phyloP scores from a whole-genome alignment of 352 stramenopile species.

The Lagenidium sp. region DNA sequence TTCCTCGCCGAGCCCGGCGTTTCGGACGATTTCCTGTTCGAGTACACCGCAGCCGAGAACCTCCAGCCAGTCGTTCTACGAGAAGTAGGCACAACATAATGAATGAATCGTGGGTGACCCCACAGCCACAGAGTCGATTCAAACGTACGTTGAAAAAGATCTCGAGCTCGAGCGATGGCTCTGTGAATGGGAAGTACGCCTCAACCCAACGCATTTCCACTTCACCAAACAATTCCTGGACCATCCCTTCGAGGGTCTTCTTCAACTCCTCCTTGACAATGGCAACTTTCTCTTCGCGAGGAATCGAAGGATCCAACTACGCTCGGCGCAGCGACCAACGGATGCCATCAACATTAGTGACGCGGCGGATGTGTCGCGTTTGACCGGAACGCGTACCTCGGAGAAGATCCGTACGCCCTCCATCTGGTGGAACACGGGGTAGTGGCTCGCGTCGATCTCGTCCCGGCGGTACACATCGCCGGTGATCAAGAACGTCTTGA shows the following conservation, averaged over 20 bases:
- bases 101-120: no score
- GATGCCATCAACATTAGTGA: background rate
- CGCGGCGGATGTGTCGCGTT: no score
- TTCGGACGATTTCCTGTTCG: conserved; percentile 91
- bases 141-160: conserved; percentile 91
- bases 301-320: conserved; percentile 33
- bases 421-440: conserved; percentile 99
- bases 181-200: conserved; percentile 99
- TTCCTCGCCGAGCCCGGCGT: conserved; percentile 75
- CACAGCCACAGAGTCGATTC: background rate
- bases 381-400: conserved; percentile 51
- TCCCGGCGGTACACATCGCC: conserved; percentile 97
- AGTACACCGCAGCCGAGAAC: conserved; percentile 98
- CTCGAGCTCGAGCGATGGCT: conserved; percentile 97
- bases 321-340: no score
- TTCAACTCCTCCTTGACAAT: conserved; percentile 94
- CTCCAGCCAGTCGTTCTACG: conserved; percentile 95
- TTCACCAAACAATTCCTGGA: conserved; percentile 84
- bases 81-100: background rate
- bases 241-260: conserved; percentile 92
- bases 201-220: conserved; percentile 98
- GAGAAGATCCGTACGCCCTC: conserved; percentile 96
- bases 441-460: conserved; percentile 98
- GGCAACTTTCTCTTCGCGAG: conserved; percentile 62
- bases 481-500: conserved; percentile 89